Evolutionary conservation across 768 basidiomycete genomes (phyloP).

Genomic region (Sporobolomyces phaffii): DNA sequence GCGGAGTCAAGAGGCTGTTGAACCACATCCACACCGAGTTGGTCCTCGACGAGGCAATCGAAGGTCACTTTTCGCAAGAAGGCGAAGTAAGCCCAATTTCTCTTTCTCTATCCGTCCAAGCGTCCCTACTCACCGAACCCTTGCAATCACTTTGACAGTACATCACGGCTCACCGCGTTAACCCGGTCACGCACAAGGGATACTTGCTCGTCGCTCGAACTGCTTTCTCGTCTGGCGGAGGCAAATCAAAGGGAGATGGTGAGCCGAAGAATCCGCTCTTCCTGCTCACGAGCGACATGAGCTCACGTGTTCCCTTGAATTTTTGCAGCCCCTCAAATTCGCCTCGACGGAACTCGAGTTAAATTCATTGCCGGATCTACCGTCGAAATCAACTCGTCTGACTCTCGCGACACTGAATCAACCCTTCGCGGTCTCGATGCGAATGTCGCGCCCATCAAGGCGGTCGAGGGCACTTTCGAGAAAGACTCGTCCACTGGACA

Average conservation of each 20-base stretch:
- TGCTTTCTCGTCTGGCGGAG: conserved; percentile 70
- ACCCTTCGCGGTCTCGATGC: conserved; percentile 38
- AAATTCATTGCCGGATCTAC: conserved; percentile 74
- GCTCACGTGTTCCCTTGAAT: no score
- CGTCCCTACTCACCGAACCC: no score
- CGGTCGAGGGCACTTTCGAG: conserved; percentile 5
- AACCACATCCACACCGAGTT: conserved; percentile 88
- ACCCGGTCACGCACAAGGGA: conserved; percentile 81
- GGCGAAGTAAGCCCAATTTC: conserved; percentile 63
- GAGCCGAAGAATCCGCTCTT: conserved; percentile 9
- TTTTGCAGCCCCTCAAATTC: conserved; percentile 80
- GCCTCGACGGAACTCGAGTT: conserved; percentile 69
- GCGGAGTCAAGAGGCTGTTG: conserved; percentile 58
- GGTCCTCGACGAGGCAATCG: conserved; percentile 74
- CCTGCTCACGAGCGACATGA: no score
- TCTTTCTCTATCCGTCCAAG: not conserved
- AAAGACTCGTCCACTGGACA: conserved; percentile 46
- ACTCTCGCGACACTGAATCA: conserved; percentile 42
- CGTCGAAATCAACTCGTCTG: conserved; percentile 63
- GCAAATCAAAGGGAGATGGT: conserved; percentile 75
- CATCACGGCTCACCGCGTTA: conserved; percentile 84
- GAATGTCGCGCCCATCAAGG: not conserved
- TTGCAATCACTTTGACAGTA: no score
- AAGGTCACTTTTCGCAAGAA: conserved; percentile 95
- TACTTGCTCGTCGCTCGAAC: conserved; percentile 88